Percentiles rank a stretch among this genome's conserved stretches.
Evolutionary conservation across 108 stramenopile genomes (phyloP).

Genomic region (Fragilariopsis cylindrus): DNA sequence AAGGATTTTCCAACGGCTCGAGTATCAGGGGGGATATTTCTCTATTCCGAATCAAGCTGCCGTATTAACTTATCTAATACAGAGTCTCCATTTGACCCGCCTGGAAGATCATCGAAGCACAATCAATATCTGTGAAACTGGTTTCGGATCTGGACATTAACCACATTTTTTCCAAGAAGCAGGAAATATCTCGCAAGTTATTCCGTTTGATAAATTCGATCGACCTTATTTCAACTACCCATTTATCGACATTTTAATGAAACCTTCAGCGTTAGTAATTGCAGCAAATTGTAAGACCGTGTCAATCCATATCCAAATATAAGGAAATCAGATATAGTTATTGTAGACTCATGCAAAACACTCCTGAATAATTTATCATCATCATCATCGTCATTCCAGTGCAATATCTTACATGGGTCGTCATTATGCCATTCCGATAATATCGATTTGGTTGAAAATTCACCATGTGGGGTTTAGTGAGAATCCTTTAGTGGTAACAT

Average conservation of each 20-base stretch:
- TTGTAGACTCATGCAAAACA: slow-evolving; percentile 46
- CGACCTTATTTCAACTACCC: slow-evolving; percentile 45
- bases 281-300: not conserved
- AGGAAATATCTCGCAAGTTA: not conserved
- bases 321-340: not conserved
- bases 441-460: slow-evolving; percentile 51
- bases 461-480: slow-evolving; percentile 21
- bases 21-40: slow-evolving; percentile 57
- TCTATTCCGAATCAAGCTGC: slow-evolving; percentile 49
- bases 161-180: slow-evolving; percentile 24
- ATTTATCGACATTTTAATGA: slow-evolving; percentile 26
- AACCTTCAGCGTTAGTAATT: slow-evolving; percentile 3
- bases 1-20: slow-evolving; percentile 26
- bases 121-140: slow-evolving; percentile 50
- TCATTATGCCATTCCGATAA: slow-evolving; percentile 50
- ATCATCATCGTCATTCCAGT: slow-evolving; percentile 1
- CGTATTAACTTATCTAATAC: slow-evolving; percentile 26
- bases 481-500: slow-evolving; percentile 27
- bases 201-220: slow-evolving; percentile 56
- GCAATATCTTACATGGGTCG: slow-evolving; percentile 62
- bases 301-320: too few relatives aligned
- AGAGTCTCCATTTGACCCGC: not conserved
- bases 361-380: slow-evolving; percentile 29
- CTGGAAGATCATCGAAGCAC: not conserved
- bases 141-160: slow-evolving; percentile 58